Conservation (phyloP, 1,284 basidiomycete genomes). For the Papiliotrema fonsecae region DNA sequence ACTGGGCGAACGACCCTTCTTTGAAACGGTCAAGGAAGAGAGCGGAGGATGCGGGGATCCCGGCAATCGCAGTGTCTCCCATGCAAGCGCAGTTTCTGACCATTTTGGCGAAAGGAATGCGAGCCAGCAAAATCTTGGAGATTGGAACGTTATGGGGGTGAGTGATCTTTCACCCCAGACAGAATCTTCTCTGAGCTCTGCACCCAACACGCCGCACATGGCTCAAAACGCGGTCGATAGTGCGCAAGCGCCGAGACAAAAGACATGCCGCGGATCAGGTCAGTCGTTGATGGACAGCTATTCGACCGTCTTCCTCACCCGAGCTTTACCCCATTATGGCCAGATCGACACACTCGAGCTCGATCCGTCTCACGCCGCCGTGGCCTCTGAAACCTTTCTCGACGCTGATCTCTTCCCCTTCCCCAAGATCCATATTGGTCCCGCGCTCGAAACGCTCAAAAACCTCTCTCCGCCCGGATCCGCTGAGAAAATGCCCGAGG, state of each 20-base stretch:
- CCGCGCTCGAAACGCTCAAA: slow-evolving; percentile 27
- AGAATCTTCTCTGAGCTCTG: too few relatives aligned
- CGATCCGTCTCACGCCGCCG: slow-evolving; percentile 25
- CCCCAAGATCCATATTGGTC: slow-evolving; percentile 35
- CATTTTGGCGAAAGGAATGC: slow-evolving; percentile 27
- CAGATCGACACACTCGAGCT: slow-evolving; percentile 42
- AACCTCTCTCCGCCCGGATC: slow-evolving; percentile 21
- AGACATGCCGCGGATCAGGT: too few relatives aligned
- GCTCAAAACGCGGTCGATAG: too few relatives aligned
- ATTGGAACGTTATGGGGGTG: slow-evolving; percentile 42
- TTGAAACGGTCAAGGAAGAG: slow-evolving; percentile 13
- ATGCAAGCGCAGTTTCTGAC: slow-evolving; percentile 39
- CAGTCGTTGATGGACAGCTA: slow-evolving; percentile 17
- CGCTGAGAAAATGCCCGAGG: slow-evolving; percentile 13
- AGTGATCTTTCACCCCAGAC: slow-evolving; percentile 6
- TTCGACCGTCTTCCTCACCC: slow-evolving; percentile 36
- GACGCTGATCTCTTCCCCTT: slow-evolving; percentile 38
- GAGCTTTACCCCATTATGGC: slow-evolving; percentile 30
- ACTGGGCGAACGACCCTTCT: slow-evolving; percentile 18
- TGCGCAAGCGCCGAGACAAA: too few relatives aligned
- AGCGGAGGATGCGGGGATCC: slow-evolving; percentile 31
- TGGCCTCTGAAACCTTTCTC: slow-evolving; percentile 36
- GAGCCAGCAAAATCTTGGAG: slow-evolving; percentile 35
- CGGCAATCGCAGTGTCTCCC: slow-evolving; percentile 27
- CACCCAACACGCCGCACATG: too few relatives aligned